Evolutionary conservation across 257 asterid species (phyloP), one percentile per base, ranked within the genome.

Genomic region (Gentiana dahurica): DNA sequence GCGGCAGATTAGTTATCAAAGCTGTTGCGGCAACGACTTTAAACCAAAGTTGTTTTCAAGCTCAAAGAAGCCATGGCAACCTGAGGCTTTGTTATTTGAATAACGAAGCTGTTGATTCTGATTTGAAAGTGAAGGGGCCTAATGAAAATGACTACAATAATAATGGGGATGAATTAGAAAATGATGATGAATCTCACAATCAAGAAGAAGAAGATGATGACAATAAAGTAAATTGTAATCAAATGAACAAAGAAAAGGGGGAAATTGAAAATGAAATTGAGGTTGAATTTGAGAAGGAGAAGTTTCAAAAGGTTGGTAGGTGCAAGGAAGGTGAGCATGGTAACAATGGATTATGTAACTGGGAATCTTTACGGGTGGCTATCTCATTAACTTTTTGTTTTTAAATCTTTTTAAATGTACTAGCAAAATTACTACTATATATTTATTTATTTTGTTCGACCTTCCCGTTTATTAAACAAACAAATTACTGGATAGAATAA

Each of bases 11-110:
- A 69, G 84, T 87, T 36, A 77, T 91, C 9, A 78, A 68, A 46
- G 97, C 90, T 34, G 74, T 85, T 36, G 93, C 76, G 70, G 52
- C 76, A 15, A 96, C 89, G 48, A 41, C 46, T 24, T 59, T 71
- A 9, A 63, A 72, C 57, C 75, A 64, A 15, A 46, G 84, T 1
- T 81, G 68, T 68, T 61, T 85, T 60, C 79, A 68, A 65, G 94
- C 84, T 35, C 93, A 87, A 71, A 58, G 97, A 59, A 75, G 84
- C 63, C 72, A 76, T 68, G 98, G 98, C 38, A 71, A 95, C 52
- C 94, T 92, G 4, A 73, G 75, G 74, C 73, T 91, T 35, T 63
- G 73, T 45, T 66, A 75, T 52, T 15, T 60, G 59, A 71, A 68
- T 3, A 50, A 39, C 47, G 34, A 61, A 51, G 56, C 45, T 38